Conservation (phyloP, 352 stramenopile genomes). For the Globisporangium megalacanthum region DNA sequence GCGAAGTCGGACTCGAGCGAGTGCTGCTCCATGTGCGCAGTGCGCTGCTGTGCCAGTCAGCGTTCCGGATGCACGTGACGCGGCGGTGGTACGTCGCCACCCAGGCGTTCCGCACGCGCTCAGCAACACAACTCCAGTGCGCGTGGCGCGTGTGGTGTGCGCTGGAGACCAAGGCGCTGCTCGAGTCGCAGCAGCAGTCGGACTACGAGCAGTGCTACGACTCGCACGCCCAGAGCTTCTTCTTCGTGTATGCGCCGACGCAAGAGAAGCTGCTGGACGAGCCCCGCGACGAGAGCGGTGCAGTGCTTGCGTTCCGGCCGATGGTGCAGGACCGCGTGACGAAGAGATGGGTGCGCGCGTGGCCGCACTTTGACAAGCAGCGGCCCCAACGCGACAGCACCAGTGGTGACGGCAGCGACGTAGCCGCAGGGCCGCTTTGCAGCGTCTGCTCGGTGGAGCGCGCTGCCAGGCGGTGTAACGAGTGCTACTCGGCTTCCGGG, state of each 20-base stretch:
- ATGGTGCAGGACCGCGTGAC: conserved; percentile 72
- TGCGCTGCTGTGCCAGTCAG: conserved; percentile 40
- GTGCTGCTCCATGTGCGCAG: conserved; percentile 49
- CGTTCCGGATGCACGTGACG: conserved; percentile 51
- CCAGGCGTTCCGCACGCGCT: conserved; percentile 23
- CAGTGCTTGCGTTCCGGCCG: conserved; percentile 50
- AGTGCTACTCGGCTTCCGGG: conserved; percentile 50
- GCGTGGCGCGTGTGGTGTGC: conserved; percentile 39
- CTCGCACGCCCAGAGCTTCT: conserved; percentile 44
- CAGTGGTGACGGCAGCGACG: conserved; percentile 7
- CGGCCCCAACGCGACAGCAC: neutral
- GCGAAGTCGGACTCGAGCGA: conserved; percentile 50
- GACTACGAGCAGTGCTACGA: conserved; percentile 69
- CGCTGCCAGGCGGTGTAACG: conserved; percentile 56
- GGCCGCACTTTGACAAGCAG: conserved; percentile 40
- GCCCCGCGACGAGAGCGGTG: conserved; percentile 44
- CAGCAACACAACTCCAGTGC: conserved; percentile 50
- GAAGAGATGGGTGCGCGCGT: conserved; percentile 64
- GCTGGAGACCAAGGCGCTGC: conserved; percentile 25
- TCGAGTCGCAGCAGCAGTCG: conserved; percentile 57
- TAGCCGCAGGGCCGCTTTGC: conserved; percentile 22
- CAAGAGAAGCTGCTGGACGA: conserved; percentile 56
- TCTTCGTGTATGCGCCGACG: conserved; percentile 62
- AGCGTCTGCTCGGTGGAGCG: conserved; percentile 52
- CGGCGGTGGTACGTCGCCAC: conserved; percentile 48